Percentiles rank a stretch among this genome's conserved stretches.
These are phyloP conservation scores for Talaromyces nanjingensis DNA, from an alignment of 495 filamentous ascomycete species.

Conservation along the genomic window DNA sequence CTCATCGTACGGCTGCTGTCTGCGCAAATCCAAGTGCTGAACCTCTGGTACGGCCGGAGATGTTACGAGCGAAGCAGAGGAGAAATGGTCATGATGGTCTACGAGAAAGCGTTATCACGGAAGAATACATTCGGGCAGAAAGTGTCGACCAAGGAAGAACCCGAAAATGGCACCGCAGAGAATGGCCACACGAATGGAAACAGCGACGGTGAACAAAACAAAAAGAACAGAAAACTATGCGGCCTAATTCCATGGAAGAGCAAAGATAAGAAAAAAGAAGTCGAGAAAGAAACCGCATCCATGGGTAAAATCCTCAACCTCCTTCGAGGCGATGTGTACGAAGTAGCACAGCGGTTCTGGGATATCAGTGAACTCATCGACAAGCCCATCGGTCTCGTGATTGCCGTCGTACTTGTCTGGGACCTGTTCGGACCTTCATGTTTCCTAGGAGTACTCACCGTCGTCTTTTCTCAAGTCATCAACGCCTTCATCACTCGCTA, in stretches of 20 bases:
- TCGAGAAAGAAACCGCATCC: slow-evolving; percentile 53
- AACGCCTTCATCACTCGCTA: slow-evolving; percentile 56
- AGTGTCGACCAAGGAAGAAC: slow-evolving; percentile 13
- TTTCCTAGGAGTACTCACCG: slow-evolving; percentile 59
- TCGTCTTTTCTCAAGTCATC: slow-evolving; percentile 55
- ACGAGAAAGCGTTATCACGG: slow-evolving; percentile 72
- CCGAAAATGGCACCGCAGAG: slow-evolving; percentile 1
- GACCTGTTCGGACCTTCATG: slow-evolving; percentile 72
- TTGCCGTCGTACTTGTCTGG: slow-evolving; percentile 66
- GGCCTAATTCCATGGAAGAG: slow-evolving; percentile 15
- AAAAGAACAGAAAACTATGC: slow-evolving; percentile 12
- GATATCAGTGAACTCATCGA: slow-evolving; percentile 63
- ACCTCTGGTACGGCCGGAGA: slow-evolving; percentile 66
- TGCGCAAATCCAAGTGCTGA: slow-evolving; percentile 61
- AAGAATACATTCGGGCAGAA: slow-evolving; percentile 57
- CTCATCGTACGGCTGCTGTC: slow-evolving; percentile 53
- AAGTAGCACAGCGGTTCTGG: slow-evolving; percentile 78
- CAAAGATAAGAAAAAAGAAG: slow-evolving; percentile 14
- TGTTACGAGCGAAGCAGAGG: slow-evolving; percentile 74
- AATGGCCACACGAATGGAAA: slow-evolving; percentile 6
- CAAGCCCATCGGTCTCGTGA: slow-evolving; percentile 59
- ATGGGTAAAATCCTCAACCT: slow-evolving; percentile 82
- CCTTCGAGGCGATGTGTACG: slow-evolving; percentile 72
- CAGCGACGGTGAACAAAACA: slow-evolving; percentile 1
- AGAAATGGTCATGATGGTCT: slow-evolving; percentile 83